phyloP scores from a whole-genome alignment of 2,329 filamentous ascomycete genomes.

The Ambrosiella cleistominuta region DNA sequence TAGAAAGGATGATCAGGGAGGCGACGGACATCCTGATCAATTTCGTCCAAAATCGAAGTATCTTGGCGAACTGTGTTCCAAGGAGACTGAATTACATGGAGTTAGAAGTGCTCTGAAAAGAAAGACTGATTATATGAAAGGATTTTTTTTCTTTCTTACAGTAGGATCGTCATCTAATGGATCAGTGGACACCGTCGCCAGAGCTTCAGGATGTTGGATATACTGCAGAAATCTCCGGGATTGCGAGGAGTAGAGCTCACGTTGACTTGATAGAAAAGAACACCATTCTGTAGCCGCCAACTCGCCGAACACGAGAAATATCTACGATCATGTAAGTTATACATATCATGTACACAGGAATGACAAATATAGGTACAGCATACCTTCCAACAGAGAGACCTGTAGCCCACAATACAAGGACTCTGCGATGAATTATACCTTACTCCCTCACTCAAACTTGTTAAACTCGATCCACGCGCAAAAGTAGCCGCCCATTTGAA shows the following conservation, averaged over 20 bases:
- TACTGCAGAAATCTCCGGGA: constrained; percentile 61
- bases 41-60: constrained; percentile 69
- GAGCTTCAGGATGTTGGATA: constrained; percentile 67
- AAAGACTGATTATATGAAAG: not conserved
- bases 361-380: not conserved
- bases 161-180: constrained; percentile 67
- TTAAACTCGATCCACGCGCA: constrained; percentile 36
- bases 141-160: constrained; percentile 21
- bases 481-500: constrained; percentile 50
- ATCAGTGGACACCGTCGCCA: constrained; percentile 53
- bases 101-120: not conserved
- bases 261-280: constrained; percentile 45
- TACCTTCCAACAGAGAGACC: constrained; percentile 88
- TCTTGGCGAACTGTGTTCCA: constrained; percentile 80
- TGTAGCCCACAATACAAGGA: constrained; percentile 53
- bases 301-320: constrained; percentile 62
- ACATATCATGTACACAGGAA: not conserved
- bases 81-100: constrained; percentile 45
- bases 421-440: constrained; percentile 39
- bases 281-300: constrained; percentile 51
- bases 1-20: constrained; percentile 89
- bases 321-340: constrained; percentile 26
- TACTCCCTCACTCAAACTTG: constrained; percentile 47
- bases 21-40: constrained; percentile 82
- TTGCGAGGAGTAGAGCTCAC: constrained; percentile 56